Evolutionary conservation across 352 stramenopile species (phyloP).

Genomic region (Phytophthora europaea): DNA sequence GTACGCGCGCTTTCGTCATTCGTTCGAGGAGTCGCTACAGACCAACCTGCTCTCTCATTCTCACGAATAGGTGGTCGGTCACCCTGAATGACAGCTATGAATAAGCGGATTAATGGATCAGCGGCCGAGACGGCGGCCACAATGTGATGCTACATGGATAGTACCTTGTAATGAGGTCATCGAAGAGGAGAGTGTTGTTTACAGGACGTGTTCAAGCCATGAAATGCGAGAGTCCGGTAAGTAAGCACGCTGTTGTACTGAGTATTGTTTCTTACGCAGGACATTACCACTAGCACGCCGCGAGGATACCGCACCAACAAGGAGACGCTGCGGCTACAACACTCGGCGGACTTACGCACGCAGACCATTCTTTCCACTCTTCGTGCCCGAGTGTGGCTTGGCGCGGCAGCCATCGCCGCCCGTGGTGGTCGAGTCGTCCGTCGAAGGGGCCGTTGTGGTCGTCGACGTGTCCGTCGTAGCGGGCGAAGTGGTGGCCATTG

Average conservation of each 20-base stretch:
- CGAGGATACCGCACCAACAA: neutral
- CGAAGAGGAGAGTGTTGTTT: neutral
- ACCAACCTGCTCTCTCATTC: constrained; percentile 61
- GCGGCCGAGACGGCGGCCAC: neutral
- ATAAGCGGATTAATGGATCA: constrained; percentile 11
- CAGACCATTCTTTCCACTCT: constrained; percentile 3
- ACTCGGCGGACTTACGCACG: constrained; percentile 2
- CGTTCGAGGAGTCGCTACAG: constrained; percentile 76
- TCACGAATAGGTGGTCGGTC: constrained; percentile 22
- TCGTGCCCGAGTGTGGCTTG: constrained; percentile 10
- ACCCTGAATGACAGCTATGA: neutral
- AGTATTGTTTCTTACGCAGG: constrained; percentile 8
- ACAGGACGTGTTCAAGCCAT: neutral
- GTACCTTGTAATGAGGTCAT: neutral
- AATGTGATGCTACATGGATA: neutral
- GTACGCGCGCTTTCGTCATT: constrained; percentile 73
- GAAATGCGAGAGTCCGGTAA: neutral
- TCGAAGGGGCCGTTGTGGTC: constrained; percentile 24
- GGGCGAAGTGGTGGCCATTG: constrained; percentile 7
- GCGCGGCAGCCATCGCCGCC: constrained; percentile 21
- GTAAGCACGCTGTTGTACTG: neutral
- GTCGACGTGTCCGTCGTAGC: constrained; percentile 1
- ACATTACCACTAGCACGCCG: constrained; percentile 2
- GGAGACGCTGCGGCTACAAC: neutral
- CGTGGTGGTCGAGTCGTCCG: constrained; percentile 22